phyloP scores from a whole-genome alignment of 2,329 filamentous ascomycete genomes.

The Fusarium euwallaceae region DNA sequence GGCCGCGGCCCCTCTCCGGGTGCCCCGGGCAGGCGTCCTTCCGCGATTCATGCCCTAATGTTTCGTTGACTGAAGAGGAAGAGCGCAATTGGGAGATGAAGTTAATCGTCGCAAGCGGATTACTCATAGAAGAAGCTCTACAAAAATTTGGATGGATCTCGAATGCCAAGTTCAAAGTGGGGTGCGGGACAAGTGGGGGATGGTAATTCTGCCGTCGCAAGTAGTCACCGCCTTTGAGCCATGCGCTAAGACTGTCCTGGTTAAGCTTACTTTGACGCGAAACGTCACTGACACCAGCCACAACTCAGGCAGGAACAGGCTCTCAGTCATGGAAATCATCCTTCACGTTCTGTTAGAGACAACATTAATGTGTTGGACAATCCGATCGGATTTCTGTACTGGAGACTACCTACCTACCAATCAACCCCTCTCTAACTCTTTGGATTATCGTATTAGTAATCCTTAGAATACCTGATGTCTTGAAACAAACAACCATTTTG shows the following conservation, averaged over 20 bases:
- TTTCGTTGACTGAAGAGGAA: background rate
- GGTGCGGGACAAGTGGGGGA: conserved; percentile 51
- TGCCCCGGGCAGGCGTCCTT: conserved; percentile 50
- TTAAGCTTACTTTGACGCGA: background rate
- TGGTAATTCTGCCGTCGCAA: conserved; percentile 47
- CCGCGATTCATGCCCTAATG: conserved; percentile 51
- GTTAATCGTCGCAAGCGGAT: conserved; percentile 10
- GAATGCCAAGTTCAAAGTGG: conserved; percentile 41
- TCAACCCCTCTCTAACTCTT: background rate
- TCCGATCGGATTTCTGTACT: background rate
- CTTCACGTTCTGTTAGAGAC: background rate
- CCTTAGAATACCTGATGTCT: background rate
- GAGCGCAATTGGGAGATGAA: background rate
- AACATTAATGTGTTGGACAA: background rate
- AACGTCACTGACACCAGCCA: background rate
- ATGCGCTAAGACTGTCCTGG: background rate
- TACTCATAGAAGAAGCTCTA: conserved; percentile 38
- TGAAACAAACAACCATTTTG: background rate
- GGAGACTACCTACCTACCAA: background rate
- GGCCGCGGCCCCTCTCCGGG: conserved; percentile 49
- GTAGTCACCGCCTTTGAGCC: conserved; percentile 29
- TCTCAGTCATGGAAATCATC: background rate
- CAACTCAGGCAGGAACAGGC: background rate
- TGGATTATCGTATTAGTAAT: background rate
- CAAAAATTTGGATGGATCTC: conserved; percentile 45